These are phyloP conservation scores for Trametes sp. DNA, from an alignment of 1,284 basidiomycete genomes.

Conservation along the genomic window DNA sequence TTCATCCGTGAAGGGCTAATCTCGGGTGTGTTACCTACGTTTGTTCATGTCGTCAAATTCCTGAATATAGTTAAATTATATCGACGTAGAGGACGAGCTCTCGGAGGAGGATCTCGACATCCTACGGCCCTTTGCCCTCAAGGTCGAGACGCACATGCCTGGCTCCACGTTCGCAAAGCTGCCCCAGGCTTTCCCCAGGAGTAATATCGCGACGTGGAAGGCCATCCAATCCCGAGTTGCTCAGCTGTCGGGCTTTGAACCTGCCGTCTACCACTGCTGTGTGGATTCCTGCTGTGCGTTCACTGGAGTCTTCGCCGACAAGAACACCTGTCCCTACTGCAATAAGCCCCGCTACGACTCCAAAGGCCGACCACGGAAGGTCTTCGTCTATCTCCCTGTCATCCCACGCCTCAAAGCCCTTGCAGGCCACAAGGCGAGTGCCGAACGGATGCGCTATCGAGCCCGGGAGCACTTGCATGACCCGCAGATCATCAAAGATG, in stretches of 20 bases:
- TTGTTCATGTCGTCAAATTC: not conserved
- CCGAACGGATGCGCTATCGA: conserved; percentile 34
- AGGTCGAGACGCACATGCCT: conserved; percentile 21
- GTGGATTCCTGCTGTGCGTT: conserved; percentile 46
- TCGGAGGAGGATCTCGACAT: conserved; percentile 10
- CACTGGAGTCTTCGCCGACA: conserved; percentile 36
- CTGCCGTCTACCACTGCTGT: conserved; percentile 47
- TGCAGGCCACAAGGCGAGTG: conserved; percentile 16
- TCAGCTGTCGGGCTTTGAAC: conserved; percentile 41
- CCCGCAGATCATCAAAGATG: conserved; percentile 29
- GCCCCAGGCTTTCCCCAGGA: conserved; percentile 26
- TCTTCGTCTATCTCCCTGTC: conserved; percentile 30
- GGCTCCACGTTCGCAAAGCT: conserved; percentile 17
- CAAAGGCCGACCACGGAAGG: conserved; percentile 24
- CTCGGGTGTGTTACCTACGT: conserved; percentile 27
- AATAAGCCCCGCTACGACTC: conserved; percentile 32
- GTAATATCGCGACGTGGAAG: conserved; percentile 24
- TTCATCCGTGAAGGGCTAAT: conserved; percentile 30
- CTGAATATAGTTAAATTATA: not conserved
- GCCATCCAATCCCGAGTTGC: conserved; percentile 28
- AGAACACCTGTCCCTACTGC: conserved; percentile 45
- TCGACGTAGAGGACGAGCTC: conserved; percentile 8
- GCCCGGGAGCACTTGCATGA: conserved; percentile 12
- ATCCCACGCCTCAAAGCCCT: conserved; percentile 28
- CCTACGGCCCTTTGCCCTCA: conserved; percentile 24